These are phyloP conservation scores for Oropetium thomaeum DNA, from an alignment of 176 grass and related monocot genomes.

Conservation along the genomic window DNA sequence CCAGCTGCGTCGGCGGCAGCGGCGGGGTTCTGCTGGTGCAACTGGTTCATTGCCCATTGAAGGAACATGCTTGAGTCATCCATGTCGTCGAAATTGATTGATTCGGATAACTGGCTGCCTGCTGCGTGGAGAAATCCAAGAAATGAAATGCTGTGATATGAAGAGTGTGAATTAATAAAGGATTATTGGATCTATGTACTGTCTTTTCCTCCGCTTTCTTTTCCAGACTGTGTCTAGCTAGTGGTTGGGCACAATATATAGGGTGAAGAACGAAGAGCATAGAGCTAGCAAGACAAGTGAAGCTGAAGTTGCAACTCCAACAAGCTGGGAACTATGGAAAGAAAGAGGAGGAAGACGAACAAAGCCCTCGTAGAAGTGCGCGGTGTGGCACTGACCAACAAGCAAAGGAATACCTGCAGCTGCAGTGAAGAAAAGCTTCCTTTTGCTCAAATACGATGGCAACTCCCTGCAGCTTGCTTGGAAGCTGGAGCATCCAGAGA, in stretches of 20 bases:
- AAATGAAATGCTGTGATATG: too few relatives aligned
- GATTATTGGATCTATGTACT: not conserved
- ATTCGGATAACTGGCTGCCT: not conserved
- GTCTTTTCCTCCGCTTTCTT: not conserved
- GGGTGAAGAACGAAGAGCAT: not conserved
- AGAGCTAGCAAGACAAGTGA: not conserved
- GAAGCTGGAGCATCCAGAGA: not conserved
- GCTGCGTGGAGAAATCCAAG: not conserved
- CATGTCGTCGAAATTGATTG: conserved; percentile 31
- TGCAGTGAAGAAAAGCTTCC: not conserved
- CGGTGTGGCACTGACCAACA: not conserved
- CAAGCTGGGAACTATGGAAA: not conserved
- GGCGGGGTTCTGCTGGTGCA: conserved; percentile 22
- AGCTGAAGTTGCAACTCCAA: not conserved
- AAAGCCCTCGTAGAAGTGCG: not conserved
- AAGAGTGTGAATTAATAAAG: too few relatives aligned
- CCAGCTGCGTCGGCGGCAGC: not conserved
- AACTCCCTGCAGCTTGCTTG: not conserved
- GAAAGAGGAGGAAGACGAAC: not conserved
- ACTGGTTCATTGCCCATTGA: conserved; percentile 51
- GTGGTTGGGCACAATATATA: not conserved
- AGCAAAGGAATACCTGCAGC: not conserved
- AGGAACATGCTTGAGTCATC: conserved; percentile 48
- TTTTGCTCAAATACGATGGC: not conserved
- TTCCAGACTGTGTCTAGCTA: not conserved